These are phyloP conservation scores for Geotrichum cucujoidarum DNA, from an alignment of 1,139 yeast species.

Conservation along the genomic window DNA sequence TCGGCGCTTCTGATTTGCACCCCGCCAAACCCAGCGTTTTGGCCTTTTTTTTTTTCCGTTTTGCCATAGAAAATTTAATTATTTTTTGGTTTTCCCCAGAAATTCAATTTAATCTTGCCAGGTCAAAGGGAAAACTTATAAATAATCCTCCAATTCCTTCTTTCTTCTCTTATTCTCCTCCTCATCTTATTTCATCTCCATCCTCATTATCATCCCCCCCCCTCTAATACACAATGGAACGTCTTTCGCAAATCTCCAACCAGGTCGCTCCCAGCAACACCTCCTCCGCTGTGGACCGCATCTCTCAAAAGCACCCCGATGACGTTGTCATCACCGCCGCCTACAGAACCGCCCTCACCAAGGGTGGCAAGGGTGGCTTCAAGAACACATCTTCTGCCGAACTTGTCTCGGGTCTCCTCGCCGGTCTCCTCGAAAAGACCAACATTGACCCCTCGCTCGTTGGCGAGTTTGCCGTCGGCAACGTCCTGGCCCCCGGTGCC, in stretches of 20 bases:
- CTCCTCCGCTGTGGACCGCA: conserved; percentile 30
- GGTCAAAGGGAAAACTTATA: too few species aligned
- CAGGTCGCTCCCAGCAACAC: conserved; percentile 34
- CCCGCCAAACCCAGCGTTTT: too few species aligned
- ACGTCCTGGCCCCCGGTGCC: conserved; percentile 83
- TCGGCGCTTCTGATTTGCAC: too few species aligned
- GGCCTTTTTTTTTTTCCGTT: too few species aligned
- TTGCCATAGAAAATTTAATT: too few species aligned
- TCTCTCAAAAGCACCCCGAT: conserved; percentile 63
- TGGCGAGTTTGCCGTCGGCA: conserved; percentile 83
- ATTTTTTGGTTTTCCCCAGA: too few species aligned
- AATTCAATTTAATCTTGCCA: too few species aligned
- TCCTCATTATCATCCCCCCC: neutral
- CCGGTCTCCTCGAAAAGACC: conserved; percentile 53
- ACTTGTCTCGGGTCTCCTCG: conserved; percentile 58
- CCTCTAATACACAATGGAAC: conserved; percentile 28
- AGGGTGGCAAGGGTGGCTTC: conserved; percentile 78
- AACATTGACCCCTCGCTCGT: conserved; percentile 61
- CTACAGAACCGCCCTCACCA: conserved; percentile 82
- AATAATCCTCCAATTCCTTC: neutral
- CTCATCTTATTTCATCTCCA: neutral
- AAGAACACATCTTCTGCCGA: conserved; percentile 74
- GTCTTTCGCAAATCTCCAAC: conserved; percentile 33
- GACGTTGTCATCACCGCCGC: conserved; percentile 87
- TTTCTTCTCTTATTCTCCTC: neutral